Conservation (phyloP, 1,284 basidiomycete genomes). For the Meira nashicola region DNA sequence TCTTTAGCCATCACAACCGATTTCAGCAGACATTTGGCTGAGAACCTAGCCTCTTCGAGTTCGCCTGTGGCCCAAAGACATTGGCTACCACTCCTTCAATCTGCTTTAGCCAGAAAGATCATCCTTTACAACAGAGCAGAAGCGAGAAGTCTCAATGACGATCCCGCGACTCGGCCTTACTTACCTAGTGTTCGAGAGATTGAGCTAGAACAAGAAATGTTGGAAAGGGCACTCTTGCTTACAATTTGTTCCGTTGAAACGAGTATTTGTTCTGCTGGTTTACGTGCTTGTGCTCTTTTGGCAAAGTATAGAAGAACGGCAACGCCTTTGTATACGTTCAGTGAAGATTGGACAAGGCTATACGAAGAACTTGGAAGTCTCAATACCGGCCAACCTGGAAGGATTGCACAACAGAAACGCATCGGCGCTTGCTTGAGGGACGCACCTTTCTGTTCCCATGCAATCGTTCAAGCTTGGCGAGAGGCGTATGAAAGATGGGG, state of each 20-base stretch:
- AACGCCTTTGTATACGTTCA: too few species aligned
- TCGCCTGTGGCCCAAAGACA: constrained; percentile 28
- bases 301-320: too few species aligned
- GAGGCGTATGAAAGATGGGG: constrained; percentile 71
- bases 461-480: constrained; percentile 72
- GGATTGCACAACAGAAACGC: constrained; percentile 73
- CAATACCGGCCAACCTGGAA: constrained; percentile 54
- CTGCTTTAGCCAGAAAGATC: background rate
- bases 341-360: constrained; percentile 28
- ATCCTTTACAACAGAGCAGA: background rate
- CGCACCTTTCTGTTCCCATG: constrained; percentile 63
- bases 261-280: constrained; percentile 36
- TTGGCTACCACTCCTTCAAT: constrained; percentile 13
- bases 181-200: constrained; percentile 3
- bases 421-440: constrained; percentile 67
- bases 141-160: background rate
- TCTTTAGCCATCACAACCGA: too few species aligned
- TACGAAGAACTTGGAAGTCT: constrained; percentile 30
- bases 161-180: background rate
- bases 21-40: too few species aligned
- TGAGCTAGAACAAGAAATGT: background rate
- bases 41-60: too few species aligned
- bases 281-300: constrained; percentile 20
- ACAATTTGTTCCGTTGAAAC: constrained; percentile 41
- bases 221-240: constrained; percentile 23